Evolutionary conservation across 23 red algal genomes (phyloP).

Genomic region (Chondrus crispus): DNA sequence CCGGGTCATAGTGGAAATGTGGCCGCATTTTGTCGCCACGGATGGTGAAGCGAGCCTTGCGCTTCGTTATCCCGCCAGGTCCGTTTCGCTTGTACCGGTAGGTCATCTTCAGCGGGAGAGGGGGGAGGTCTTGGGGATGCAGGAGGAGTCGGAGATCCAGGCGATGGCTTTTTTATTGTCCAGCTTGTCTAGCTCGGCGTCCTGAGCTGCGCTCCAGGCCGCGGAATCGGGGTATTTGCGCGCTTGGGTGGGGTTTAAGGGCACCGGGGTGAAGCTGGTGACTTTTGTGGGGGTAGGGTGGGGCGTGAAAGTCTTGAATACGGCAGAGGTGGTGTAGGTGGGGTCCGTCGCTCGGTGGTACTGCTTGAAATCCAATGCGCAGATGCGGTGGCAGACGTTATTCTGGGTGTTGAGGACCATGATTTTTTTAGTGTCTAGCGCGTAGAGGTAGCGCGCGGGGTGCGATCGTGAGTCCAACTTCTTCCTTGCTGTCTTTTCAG

Average conservation of each 20-base stretch:
- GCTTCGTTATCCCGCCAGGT: background rate
- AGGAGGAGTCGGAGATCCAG: background rate
- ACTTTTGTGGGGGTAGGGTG: background rate
- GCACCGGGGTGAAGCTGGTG: background rate
- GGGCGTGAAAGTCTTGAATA: background rate
- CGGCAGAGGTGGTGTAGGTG: too few species aligned
- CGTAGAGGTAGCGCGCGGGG: background rate
- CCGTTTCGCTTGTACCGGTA: background rate
- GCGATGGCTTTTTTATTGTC: background rate
- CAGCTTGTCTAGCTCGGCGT: background rate
- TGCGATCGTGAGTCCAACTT: background rate
- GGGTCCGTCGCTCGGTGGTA: background rate
- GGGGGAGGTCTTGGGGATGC: background rate
- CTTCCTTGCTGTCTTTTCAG: background rate
- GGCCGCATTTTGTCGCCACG: background rate
- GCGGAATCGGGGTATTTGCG: background rate
- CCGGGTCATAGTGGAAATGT: background rate
- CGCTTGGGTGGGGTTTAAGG: background rate
- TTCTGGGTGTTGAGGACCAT: background rate
- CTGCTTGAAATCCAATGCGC: slow-evolving; percentile 13
- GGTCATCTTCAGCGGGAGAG: background rate
- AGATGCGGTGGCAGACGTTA: background rate
- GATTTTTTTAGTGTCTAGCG: background rate
- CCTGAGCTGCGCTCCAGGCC: background rate
- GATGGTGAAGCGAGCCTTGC: background rate